These are phyloP conservation scores for Tubosaeta brunneosetosa DNA, from an alignment of 768 basidiomycete species.

Conservation along the genomic window DNA sequence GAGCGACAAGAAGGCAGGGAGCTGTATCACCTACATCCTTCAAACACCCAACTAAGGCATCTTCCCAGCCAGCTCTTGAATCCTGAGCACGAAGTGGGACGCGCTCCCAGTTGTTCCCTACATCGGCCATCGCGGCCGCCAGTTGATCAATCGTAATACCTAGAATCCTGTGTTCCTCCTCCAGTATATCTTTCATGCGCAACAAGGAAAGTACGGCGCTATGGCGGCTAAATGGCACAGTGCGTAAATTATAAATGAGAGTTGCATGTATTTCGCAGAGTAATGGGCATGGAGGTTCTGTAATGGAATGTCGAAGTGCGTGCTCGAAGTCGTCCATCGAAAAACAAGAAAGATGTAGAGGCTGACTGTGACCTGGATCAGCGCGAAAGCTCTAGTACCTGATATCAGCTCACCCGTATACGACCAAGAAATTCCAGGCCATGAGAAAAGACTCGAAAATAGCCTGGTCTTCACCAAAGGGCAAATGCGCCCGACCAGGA, in stretches of 20 bases:
- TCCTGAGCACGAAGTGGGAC: conserved; percentile 69
- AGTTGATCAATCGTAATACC: conserved; percentile 63
- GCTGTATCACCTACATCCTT: conserved; percentile 69
- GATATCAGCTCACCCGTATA: conserved; percentile 73
- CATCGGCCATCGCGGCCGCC: conserved; percentile 65
- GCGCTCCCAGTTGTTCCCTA: conserved; percentile 85
- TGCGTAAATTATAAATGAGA: conserved; percentile 86
- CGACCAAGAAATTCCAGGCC: conserved; percentile 91
- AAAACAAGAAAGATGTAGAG: conserved; percentile 81
- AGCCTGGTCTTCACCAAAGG: conserved; percentile 60
- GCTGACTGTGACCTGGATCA: conserved; percentile 51
- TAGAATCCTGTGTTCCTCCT: conserved; percentile 41
- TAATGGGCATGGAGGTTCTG: conserved; percentile 68
- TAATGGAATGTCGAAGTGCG: conserved; percentile 70
- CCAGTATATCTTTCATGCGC: conserved; percentile 34
- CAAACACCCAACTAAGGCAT: conserved; percentile 80
- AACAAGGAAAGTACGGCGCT: conserved; percentile 68
- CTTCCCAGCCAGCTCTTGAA: conserved; percentile 85
- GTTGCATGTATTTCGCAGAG: conserved; percentile 86
- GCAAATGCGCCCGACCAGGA: conserved; percentile 56
- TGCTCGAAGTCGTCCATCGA: conserved; percentile 91
- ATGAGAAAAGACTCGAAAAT: conserved; percentile 83
- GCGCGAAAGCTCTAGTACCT: neutral
- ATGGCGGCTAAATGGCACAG: conserved; percentile 71
- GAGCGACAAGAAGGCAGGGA: neutral